These are phyloP conservation scores for Ustilago cynodontis DNA, from an alignment of 1,284 basidiomycete genomes.

Conservation along the genomic window DNA sequence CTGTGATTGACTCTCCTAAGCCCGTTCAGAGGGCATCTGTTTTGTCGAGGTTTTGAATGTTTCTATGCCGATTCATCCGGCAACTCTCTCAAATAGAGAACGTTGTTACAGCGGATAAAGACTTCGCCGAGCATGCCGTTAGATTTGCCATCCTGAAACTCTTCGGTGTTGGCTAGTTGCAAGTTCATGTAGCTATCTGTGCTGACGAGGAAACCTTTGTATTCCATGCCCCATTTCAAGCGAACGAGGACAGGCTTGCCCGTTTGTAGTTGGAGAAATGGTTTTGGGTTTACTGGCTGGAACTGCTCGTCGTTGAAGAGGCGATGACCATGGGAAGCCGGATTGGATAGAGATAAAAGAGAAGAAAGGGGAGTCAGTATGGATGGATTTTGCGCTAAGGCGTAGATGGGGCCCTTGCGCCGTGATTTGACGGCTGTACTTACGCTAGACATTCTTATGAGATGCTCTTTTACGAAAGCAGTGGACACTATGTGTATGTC, in stretches of 20 bases:
- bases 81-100: slow-evolving; percentile 66
- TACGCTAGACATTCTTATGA: slow-evolving; percentile 38
- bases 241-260: slow-evolving; percentile 95
- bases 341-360: not conserved
- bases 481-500: too few relatives aligned
- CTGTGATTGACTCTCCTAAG: not conserved
- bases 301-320: slow-evolving; percentile 72
- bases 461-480: not conserved
- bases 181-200: slow-evolving; percentile 99
- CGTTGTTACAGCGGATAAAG: slow-evolving; percentile 82
- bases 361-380: not conserved
- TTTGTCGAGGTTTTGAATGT: not conserved
- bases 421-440: slow-evolving; percentile 6
- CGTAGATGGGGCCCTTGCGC: not conserved
- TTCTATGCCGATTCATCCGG: slow-evolving; percentile 46
- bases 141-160: slow-evolving; percentile 95
- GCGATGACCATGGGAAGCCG: not conserved
- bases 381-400: too few relatives aligned
- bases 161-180: slow-evolving; percentile 97
- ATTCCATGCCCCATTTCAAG: slow-evolving; percentile 99
- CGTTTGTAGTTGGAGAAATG: slow-evolving; percentile 97
- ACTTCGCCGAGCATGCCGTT: slow-evolving; percentile 97
- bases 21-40: not conserved
- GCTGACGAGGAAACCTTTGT: slow-evolving; percentile 98
- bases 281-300: slow-evolving; percentile 96